Evolutionary conservation across 2,329 filamentous ascomycete species (phyloP).

Genomic region (Neofusicoccum cordaticola): DNA sequence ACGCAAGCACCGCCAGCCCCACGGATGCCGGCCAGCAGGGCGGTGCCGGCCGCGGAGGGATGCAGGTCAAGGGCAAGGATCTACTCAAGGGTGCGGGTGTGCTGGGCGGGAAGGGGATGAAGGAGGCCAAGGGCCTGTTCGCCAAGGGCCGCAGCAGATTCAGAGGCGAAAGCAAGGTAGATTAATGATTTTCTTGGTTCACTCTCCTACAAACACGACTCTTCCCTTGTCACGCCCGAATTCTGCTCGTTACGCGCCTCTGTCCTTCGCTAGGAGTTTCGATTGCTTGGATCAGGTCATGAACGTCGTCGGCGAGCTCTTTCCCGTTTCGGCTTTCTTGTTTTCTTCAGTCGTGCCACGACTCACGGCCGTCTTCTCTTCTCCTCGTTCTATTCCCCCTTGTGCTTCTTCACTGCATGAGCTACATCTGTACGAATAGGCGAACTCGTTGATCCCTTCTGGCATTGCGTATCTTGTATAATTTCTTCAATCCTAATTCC

Average conservation of each 20-base stretch:
- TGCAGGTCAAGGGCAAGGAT: slow-evolving; percentile 84
- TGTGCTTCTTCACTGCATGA: neutral
- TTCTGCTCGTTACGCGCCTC: neutral
- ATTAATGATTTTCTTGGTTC: slow-evolving; percentile 58
- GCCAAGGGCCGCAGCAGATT: slow-evolving; percentile 88
- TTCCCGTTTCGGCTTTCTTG: neutral
- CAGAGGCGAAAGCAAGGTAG: slow-evolving; percentile 77
- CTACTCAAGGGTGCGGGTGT: slow-evolving; percentile 78
- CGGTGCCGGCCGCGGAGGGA: slow-evolving; percentile 36
- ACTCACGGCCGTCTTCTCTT: neutral
- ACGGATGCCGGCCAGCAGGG: slow-evolving; percentile 17
- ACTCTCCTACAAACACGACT: slow-evolving; percentile 19
- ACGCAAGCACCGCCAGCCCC: slow-evolving; percentile 25
- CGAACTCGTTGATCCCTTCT: slow-evolving; percentile 9
- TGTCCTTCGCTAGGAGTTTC: neutral
- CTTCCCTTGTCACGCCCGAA: slow-evolving; percentile 1
- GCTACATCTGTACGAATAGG: slow-evolving; percentile 13
- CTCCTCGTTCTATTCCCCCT: slow-evolving; percentile 7
- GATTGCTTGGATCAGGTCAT: neutral
- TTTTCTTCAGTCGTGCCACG: neutral
- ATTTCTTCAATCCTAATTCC: slow-evolving; percentile 17
- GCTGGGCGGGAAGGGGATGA: slow-evolving; percentile 65
- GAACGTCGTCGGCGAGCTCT: slow-evolving; percentile 4
- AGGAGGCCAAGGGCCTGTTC: slow-evolving; percentile 85
- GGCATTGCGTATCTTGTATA: slow-evolving; percentile 12